These are phyloP conservation scores for Agrocybe pediades DNA, from an alignment of 768 basidiomycete genomes.

Conservation along the genomic window DNA sequence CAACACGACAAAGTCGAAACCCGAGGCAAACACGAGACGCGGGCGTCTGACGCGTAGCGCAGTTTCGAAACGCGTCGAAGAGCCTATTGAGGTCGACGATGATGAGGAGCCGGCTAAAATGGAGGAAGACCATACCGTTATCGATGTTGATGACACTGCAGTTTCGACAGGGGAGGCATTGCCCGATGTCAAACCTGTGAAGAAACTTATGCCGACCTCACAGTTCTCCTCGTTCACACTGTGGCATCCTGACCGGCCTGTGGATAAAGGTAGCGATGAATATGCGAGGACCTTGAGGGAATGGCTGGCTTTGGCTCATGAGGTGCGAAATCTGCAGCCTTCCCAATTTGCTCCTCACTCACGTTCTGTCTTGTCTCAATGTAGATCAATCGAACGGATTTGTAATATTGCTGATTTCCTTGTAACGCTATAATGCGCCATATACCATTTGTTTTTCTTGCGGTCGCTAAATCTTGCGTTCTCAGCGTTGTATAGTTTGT, in stretches of 20 bases:
- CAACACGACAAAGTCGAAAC: conserved; percentile 7
- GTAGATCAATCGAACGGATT: too few species aligned
- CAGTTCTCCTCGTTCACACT: conserved; percentile 70
- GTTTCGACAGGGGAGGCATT: not conserved
- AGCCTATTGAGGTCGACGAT: conserved; percentile 22
- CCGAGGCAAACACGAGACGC: conserved; percentile 19
- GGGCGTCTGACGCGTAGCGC: conserved; percentile 30
- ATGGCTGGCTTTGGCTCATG: conserved; percentile 66
- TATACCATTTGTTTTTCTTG: too few species aligned
- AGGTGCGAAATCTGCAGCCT: conserved; percentile 44
- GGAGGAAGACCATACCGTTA: conserved; percentile 5
- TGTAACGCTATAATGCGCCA: too few species aligned
- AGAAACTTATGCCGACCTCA: conserved; percentile 44
- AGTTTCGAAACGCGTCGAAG: conserved; percentile 22
- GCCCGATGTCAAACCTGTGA: not conserved
- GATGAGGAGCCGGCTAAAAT: conserved; percentile 24
- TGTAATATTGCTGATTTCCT: too few species aligned
- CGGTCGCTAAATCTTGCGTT: conserved; percentile 19
- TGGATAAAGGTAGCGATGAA: conserved; percentile 72
- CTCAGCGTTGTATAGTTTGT: not conserved
- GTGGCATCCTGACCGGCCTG: conserved; percentile 74
- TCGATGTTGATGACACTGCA: not conserved
- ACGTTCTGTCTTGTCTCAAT: too few species aligned
- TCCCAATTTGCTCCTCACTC: too few species aligned
- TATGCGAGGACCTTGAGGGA: conserved; percentile 69